phyloP scores from a whole-genome alignment of 768 basidiomycete genomes.

The Inosperma sp. region DNA sequence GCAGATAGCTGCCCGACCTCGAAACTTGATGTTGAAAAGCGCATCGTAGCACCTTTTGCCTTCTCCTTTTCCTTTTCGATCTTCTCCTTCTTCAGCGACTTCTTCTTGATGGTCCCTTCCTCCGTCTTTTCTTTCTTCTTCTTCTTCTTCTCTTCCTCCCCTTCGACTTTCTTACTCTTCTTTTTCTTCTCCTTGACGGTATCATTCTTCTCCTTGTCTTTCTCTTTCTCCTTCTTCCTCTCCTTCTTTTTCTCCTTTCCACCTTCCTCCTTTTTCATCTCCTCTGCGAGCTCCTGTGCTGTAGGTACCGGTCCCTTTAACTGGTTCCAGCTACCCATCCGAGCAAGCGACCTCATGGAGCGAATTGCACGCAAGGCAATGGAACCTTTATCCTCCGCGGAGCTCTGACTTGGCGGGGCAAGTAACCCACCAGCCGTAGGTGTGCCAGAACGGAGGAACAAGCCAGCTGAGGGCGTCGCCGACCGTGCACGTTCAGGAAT shows the following conservation, averaged over 20 bases:
- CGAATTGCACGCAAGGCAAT: constrained; percentile 78
- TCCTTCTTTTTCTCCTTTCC: constrained; percentile 31
- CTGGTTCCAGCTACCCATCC: constrained; percentile 70
- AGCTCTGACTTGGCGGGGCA: constrained; percentile 28
- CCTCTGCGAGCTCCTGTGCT: constrained; percentile 20
- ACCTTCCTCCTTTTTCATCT: constrained; percentile 27
- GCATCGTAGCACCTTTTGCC: too few species aligned
- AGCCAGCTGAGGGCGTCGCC: constrained; percentile 11
- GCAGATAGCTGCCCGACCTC: constrained; percentile 57
- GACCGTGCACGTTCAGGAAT: constrained; percentile 12
- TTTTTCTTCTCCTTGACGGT: constrained; percentile 13
- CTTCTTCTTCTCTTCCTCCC: constrained; percentile 27
- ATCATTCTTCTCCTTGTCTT: constrained; percentile 20
- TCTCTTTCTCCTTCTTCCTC: constrained; percentile 37
- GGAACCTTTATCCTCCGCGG: constrained; percentile 38
- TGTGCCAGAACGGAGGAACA: constrained; percentile 33
- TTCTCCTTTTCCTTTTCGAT: too few species aligned
- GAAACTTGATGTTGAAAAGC: constrained; percentile 59
- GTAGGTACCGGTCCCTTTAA: constrained; percentile 35
- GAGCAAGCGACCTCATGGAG: constrained; percentile 65
- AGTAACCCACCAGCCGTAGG: constrained; percentile 32
- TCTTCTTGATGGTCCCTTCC: constrained; percentile 20
- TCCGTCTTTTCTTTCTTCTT: constrained; percentile 34
- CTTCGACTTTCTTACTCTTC: constrained; percentile 22
- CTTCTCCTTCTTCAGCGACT: constrained; percentile 24